Percentiles rank a stretch among this genome's conserved stretches.
Conservation (phyloP, 768 basidiomycete genomes). For the Zangia roseola region DNA sequence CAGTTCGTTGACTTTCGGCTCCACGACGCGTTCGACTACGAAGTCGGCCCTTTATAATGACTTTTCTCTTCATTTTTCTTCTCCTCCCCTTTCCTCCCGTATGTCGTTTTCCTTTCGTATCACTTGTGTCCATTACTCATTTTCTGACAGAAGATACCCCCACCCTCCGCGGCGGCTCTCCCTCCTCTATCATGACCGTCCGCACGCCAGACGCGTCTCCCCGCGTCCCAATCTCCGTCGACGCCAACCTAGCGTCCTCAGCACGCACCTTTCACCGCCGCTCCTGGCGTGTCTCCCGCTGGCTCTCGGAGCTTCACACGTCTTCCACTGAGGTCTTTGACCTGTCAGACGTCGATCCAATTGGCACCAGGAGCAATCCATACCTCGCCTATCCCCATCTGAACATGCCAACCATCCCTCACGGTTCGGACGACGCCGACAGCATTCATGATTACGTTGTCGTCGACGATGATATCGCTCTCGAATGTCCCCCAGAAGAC, state of each 20-base stretch:
- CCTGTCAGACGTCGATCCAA: conserved; percentile 22
- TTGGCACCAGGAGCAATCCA: conserved; percentile 35
- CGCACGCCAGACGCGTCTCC: conserved; percentile 27
- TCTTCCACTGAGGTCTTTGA: conserved; percentile 17
- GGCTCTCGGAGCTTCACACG: conserved; percentile 42
- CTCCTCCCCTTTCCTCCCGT: conserved; percentile 18
- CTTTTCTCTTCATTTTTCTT: conserved; percentile 1
- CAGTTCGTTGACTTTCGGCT: conserved; percentile 13
- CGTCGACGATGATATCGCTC: conserved; percentile 33
- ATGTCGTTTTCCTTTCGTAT: conserved; percentile 12
- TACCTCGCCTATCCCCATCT: conserved; percentile 43
- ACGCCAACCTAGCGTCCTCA: conserved; percentile 9
- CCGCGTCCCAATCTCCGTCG: conserved; percentile 7
- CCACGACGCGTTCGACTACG: conserved; percentile 17
- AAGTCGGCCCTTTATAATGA: conserved; percentile 25
- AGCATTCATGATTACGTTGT: conserved; percentile 43
- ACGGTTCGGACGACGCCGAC: conserved; percentile 31
- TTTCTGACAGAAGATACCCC: conserved; percentile 15
- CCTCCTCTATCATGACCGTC: conserved; percentile 31
- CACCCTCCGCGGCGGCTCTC: conserved; percentile 19
- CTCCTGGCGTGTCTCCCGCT: conserved; percentile 42
- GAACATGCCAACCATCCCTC: conserved; percentile 27
- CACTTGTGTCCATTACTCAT: conserved; percentile 34
- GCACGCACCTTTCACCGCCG: conserved; percentile 30
- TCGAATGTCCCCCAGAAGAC: conserved; percentile 24